Evolutionary conservation across 306 rosid species (phyloP), one percentile per base, ranked within the genome.

Genomic region (Pueraria montana): DNA sequence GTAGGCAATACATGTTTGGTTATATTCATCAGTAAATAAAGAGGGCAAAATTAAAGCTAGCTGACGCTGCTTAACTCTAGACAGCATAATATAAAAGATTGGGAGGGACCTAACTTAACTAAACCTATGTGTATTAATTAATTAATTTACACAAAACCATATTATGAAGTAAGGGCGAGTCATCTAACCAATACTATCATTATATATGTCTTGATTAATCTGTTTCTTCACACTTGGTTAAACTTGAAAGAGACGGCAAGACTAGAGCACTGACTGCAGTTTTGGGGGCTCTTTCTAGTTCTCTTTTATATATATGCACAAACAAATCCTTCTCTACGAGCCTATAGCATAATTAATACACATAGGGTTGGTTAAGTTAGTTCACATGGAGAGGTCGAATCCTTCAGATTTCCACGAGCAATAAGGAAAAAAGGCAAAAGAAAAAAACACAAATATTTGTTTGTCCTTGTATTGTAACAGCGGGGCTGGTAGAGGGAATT

Each of bases 211-310:
- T 45, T 46, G 52, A 83, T 46, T 45, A 74, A 58, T 58, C 38
- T 63, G 65, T 66, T 48, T 16, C 74, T 52, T 63, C 20, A 27
- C 23, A 53, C 65, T 42, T 72, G 4, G 64, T 56, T 66, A 58
- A 74, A 56, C 84, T 79, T 66, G 49, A 74, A 66, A 36, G 67
- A 24, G 45, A 81, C 68, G 74, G 17, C 12, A 30, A 50, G 63
- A 20, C 58, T 10, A 10, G 34, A 3, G 40, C 4, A 30, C 34
- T 30, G 34, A 34, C 40, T 21, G 42, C 46, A 30, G 4, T 48
- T 5, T 17, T 14, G 40, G 53, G 21, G 16, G 11, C 42, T 23
- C 42, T 36, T 36, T 6, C 43, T 38, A 58, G 13, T 56, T 17
- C 36, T 13, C 11, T 9, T 48, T 74, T n/a, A 50, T 74, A 64